Evolutionary conservation across 768 basidiomycete species (phyloP).

Genomic region (Crassisporium funariophilum): DNA sequence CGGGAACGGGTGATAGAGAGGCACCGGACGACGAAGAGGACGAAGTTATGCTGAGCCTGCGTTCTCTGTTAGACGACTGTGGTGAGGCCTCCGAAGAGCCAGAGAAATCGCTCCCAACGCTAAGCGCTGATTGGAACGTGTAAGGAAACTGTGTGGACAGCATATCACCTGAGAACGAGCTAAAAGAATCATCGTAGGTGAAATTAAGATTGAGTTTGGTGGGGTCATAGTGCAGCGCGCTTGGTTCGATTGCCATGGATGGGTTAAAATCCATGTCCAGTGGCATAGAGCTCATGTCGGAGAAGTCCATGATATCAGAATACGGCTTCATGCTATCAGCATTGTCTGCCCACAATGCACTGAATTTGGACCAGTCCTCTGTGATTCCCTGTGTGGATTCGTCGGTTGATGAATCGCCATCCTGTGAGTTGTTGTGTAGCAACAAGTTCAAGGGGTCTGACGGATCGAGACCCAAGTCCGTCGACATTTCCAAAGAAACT

Average conservation of each 20-base stretch:
- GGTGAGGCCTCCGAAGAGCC: conserved; percentile 26
- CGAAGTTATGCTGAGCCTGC: conserved; percentile 57
- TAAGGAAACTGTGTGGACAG: conserved; percentile 35
- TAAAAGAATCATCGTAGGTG: conserved; percentile 27
- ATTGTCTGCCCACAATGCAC: conserved; percentile 49
- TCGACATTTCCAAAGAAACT: conserved; percentile 50
- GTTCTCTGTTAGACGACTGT: conserved; percentile 29
- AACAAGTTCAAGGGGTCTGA: conserved; percentile 63
- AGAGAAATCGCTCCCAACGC: conserved; percentile 19
- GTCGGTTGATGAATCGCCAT: conserved; percentile 36
- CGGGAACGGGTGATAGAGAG: conserved; percentile 52
- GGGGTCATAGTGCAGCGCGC: conserved; percentile 53
- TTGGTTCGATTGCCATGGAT: conserved; percentile 65
- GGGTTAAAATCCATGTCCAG: conserved; percentile 69
- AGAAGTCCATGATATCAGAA: conserved; percentile 45
- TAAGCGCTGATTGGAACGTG: conserved; percentile 34
- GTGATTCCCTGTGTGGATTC: conserved; percentile 28
- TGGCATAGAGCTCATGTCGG: conserved; percentile 36
- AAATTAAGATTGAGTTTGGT: conserved; percentile 28
- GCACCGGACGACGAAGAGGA: conserved; percentile 57
- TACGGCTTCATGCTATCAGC: conserved; percentile 32
- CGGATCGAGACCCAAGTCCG: conserved; percentile 53
- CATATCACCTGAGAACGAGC: conserved; percentile 21
- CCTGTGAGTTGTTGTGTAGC: conserved; percentile 45
- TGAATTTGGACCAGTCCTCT: conserved; percentile 58